Evolutionary conservation across 1,139 yeast genomes (phyloP).

Genomic region (Saccharomycopsis phalli): DNA sequence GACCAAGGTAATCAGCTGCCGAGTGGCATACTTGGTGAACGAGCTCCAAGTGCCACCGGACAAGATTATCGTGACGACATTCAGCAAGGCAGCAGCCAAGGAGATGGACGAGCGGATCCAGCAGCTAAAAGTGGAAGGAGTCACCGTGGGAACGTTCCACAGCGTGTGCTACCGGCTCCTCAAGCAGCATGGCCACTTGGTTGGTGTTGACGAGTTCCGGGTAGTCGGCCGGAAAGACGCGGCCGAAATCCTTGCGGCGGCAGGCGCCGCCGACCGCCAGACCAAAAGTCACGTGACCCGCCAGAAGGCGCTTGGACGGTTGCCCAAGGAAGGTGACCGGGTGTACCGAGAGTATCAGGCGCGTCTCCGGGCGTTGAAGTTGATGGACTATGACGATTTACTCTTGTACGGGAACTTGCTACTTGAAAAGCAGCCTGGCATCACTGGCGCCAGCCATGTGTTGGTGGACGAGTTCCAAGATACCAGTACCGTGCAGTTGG

Average conservation of each 20-base stretch:
- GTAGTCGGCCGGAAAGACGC: slow-evolving; percentile 67
- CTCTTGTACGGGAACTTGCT: slow-evolving; percentile 47
- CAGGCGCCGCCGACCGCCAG: background rate
- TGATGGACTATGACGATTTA: slow-evolving; percentile 81
- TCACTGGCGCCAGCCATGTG: slow-evolving; percentile 52
- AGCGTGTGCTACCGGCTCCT: slow-evolving; percentile 62
- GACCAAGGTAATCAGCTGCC: slow-evolving; percentile 69
- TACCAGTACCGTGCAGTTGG: slow-evolving; percentile 69
- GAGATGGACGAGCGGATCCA: slow-evolving; percentile 64
- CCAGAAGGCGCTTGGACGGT: slow-evolving; percentile 41
- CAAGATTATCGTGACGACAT: slow-evolving; percentile 72
- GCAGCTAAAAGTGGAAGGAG: slow-evolving; percentile 31
- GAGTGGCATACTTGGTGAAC: slow-evolving; percentile 64
- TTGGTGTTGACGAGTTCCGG: slow-evolving; percentile 32
- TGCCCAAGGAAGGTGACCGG: slow-evolving; percentile 31
- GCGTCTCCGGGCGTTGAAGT: slow-evolving; percentile 32
- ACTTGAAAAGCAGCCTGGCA: slow-evolving; percentile 36
- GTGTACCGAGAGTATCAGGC: slow-evolving; percentile 44
- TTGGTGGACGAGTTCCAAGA: slow-evolving; percentile 94
- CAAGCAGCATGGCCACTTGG: slow-evolving; percentile 49
- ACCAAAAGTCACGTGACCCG: slow-evolving; percentile 33
- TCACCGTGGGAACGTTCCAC: slow-evolving; percentile 70
- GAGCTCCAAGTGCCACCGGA: slow-evolving; percentile 46
- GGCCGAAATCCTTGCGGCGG: slow-evolving; percentile 34
- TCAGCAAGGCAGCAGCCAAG: slow-evolving; percentile 82